phyloP scores from a whole-genome alignment of 2,329 filamentous ascomycete species.

The Hypoxylon sp. region DNA sequence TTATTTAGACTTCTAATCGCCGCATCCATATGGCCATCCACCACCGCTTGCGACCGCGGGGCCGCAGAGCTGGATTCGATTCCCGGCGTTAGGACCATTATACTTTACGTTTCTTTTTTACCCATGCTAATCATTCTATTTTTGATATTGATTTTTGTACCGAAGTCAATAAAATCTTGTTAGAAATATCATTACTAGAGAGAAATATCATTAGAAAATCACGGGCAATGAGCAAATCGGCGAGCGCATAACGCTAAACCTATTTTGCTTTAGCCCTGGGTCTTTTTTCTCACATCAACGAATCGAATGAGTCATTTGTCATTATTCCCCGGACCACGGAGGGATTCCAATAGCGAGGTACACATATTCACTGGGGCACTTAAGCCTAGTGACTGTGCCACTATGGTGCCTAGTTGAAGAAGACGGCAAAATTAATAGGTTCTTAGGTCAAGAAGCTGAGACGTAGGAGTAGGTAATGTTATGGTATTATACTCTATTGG shows the following conservation, averaged over 20 bases:
- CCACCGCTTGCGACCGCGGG: too few relatives aligned
- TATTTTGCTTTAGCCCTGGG: not conserved
- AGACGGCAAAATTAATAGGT: not conserved
- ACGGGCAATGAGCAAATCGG: not conserved
- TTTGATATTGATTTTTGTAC: too few relatives aligned
- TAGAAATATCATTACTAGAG: too few relatives aligned
- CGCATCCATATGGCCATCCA: too few relatives aligned
- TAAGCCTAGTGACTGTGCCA: not conserved
- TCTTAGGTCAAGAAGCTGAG: not conserved
- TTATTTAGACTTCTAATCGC: too few relatives aligned
- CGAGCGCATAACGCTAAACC: not conserved
- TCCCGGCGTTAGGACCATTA: not conserved
- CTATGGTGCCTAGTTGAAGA: not conserved
- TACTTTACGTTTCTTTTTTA: not conserved
- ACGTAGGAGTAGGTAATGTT: not conserved
- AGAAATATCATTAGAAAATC: not conserved
- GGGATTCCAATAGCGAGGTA: conserved; percentile 30
- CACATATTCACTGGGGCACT: not conserved
- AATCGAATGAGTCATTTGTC: conserved; percentile 7
- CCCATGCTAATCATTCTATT: not conserved
- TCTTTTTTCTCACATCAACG: not conserved
- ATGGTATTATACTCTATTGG: not conserved
- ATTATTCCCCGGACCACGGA: conserved; percentile 21
- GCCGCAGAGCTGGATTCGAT: not conserved
- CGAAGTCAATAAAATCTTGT: too few relatives aligned